A percentile compares a stretch with the other conserved stretches of the same genome.
Conservation (phyloP, 352 stramenopile species). For the Plasmopara halstedii region DNA sequence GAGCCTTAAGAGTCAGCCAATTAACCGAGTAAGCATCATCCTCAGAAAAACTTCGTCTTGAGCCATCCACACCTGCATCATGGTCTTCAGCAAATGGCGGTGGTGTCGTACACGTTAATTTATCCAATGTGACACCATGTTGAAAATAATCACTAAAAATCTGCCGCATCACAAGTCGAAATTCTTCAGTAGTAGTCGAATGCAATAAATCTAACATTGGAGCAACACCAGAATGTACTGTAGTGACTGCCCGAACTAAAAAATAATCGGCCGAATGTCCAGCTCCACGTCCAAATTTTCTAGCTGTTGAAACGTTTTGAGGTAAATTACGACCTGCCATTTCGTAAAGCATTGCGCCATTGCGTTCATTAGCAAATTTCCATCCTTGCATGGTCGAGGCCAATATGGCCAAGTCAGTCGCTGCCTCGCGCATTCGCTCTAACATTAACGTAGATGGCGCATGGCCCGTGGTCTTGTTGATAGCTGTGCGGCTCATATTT, state of each 20-base stretch:
- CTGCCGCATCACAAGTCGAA: slow-evolving; percentile 46
- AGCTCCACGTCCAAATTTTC: slow-evolving; percentile 39
- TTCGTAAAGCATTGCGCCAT: slow-evolving; percentile 52
- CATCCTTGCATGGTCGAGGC: slow-evolving; percentile 36
- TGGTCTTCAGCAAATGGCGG: slow-evolving; percentile 34
- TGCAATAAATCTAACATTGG: slow-evolving; percentile 40
- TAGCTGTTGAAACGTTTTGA: slow-evolving; percentile 26
- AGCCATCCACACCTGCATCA: slow-evolving; percentile 17
- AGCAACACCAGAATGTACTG: slow-evolving; percentile 36
- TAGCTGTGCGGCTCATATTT: slow-evolving; percentile 43
- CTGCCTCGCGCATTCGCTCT: slow-evolving; percentile 49
- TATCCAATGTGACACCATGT: slow-evolving; percentile 46
- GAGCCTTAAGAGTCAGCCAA: slow-evolving; percentile 48
- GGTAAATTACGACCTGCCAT: slow-evolving; percentile 45
- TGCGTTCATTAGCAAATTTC: slow-evolving; percentile 44
- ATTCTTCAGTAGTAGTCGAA: slow-evolving; percentile 35
- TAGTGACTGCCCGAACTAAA: slow-evolving; percentile 54
- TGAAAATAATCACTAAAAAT: slow-evolving; percentile 52
- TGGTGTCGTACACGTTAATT: slow-evolving; percentile 50
- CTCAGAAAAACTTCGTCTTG: slow-evolving; percentile 33
- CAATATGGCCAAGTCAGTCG: slow-evolving; percentile 44
- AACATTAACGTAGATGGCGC: slow-evolving; percentile 56
- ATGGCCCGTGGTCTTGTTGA: slow-evolving; percentile 39
- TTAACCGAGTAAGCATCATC: slow-evolving; percentile 66
- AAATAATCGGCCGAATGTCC: slow-evolving; percentile 56